Conservation (phyloP, 2,329 filamentous ascomycete species). For the Phaeoacremonium minimum region DNA sequence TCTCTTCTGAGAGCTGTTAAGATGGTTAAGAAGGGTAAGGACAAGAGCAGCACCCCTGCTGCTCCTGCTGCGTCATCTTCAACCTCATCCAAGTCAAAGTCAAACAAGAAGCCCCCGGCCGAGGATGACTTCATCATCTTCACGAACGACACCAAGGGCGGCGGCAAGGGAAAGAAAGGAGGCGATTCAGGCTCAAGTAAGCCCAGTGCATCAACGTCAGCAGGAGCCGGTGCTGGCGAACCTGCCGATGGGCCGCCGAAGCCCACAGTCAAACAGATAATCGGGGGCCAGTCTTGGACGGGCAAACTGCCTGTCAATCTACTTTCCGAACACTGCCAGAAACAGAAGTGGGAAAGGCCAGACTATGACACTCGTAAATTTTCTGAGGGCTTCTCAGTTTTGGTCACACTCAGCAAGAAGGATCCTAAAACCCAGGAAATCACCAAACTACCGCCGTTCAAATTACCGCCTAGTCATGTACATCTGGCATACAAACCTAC, state of each 20-base stretch:
- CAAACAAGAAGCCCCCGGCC: constrained; percentile 21
- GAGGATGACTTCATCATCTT: constrained; percentile 53
- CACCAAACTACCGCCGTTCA: constrained; percentile 73
- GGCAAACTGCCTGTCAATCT: constrained; percentile 94
- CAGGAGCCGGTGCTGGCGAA: constrained; percentile 21
- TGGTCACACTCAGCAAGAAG: constrained; percentile 70
- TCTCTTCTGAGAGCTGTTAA: no score
- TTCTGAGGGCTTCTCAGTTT: constrained; percentile 70
- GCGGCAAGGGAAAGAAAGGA: constrained; percentile 39
- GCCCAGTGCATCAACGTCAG: constrained; percentile 10
- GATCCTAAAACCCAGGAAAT: constrained; percentile 81
- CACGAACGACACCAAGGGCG: constrained; percentile 55
- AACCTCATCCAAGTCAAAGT: constrained; percentile 11
- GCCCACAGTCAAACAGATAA: constrained; percentile 71
- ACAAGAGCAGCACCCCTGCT: constrained; percentile 36
- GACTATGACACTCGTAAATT: constrained; percentile 81
- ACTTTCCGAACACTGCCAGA: constrained; percentile 90
- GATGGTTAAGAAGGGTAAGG: constrained; percentile 53
- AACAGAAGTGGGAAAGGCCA: constrained; percentile 91
- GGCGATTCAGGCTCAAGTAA: constrained; percentile 8
- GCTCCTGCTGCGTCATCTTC: constrained; percentile 9
- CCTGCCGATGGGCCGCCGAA: constrained; percentile 43
- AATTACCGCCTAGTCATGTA: constrained; percentile 71
- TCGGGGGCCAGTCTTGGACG: constrained; percentile 94
- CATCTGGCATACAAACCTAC: constrained; percentile 73